Evolutionary conservation across 345 rosid genomes (phyloP), one percentile per base, ranked within the genome.

Genomic region (Cardamine occulta): DNA sequence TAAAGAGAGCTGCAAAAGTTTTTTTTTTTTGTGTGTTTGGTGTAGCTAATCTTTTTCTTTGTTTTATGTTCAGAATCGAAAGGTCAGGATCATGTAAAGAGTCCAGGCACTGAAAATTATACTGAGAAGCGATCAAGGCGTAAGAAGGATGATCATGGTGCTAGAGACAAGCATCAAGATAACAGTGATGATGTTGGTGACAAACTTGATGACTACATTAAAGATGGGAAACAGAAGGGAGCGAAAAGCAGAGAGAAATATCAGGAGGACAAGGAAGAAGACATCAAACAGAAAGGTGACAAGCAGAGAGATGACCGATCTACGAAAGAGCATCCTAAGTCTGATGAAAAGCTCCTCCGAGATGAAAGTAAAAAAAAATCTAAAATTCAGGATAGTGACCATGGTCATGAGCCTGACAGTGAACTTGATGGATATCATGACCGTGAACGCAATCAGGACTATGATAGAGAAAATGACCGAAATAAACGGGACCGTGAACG

Each of bases 321-420:
- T 56, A 52, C 76, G 35, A 90, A 84, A 82, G 97, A 90, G 59
- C 87, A 80, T 39, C 44, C 55, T 54, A 87, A 81, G 85, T 84
- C 85, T 40, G 86, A 81, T 79, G 95, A 87, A 53, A 88, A 86
- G 82, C 83, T 74, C 39, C 45, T 39, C 35, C 84, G 80, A 80
- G 89, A 80, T 74, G 92, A 82, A 58, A 90, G 81, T 66, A 90
- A 89, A 59, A 95, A 77, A 70, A 88, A 89, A 71, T 78, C 87
- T 51, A 92, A 87, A 82, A 51, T 78, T 42, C 88, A 71, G 82
- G 92, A 87, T 14, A 73, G 23, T 21, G 23, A 21, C 23, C 23
- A 10, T 24, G 90, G 79, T 42, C 74, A 63, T 53, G 84, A 64
- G n/a, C 76, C 72, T 34, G 88, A 76, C 26, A 73, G 55, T 66